Percentiles rank a stretch among this genome's conserved stretches.
These are phyloP conservation scores for Botrytis elliptica DNA, from an alignment of 2,329 filamentous ascomycete genomes.

Conservation along the genomic window DNA sequence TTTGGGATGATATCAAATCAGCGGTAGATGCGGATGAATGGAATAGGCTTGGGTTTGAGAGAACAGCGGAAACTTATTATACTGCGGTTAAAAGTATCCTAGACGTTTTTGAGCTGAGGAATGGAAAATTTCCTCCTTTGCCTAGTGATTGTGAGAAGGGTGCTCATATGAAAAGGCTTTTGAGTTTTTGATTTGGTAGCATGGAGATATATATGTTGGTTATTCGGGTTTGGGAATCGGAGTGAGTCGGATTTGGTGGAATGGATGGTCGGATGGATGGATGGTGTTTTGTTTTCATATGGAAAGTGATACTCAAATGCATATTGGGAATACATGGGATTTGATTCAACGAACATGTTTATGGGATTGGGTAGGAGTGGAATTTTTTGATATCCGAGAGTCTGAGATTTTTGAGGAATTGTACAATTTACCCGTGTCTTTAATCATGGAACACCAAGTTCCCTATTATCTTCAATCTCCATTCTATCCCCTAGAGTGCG, in stretches of 20 bases:
- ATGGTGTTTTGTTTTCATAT: neutral
- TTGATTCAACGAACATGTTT: neutral
- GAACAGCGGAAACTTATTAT: conserved; percentile 37
- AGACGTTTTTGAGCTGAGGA: conserved; percentile 31
- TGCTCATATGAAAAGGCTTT: conserved; percentile 33
- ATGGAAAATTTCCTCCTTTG: conserved; percentile 32
- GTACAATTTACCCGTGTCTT: neutral
- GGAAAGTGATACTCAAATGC: neutral
- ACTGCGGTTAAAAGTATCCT: conserved; percentile 31
- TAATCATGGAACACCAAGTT: neutral
- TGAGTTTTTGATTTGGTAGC: conserved; percentile 28
- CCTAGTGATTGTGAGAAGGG: conserved; percentile 38
- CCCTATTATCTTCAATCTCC: neutral
- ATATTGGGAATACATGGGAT: neutral
- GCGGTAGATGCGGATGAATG: conserved; percentile 29
- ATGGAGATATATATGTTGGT: neutral
- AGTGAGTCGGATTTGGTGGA: neutral
- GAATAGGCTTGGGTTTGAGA: conserved; percentile 36
- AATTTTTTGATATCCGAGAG: neutral
- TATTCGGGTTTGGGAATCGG: neutral
- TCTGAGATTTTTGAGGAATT: neutral
- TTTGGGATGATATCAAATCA: conserved; percentile 37
- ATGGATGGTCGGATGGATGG: neutral
- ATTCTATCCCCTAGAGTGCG: too few species aligned
- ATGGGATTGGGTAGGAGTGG: neutral